Percentiles rank a stretch among this genome's conserved stretches.
Conservation (phyloP, 164 flowering plant genomes). For the Berberis thunbergii region DNA sequence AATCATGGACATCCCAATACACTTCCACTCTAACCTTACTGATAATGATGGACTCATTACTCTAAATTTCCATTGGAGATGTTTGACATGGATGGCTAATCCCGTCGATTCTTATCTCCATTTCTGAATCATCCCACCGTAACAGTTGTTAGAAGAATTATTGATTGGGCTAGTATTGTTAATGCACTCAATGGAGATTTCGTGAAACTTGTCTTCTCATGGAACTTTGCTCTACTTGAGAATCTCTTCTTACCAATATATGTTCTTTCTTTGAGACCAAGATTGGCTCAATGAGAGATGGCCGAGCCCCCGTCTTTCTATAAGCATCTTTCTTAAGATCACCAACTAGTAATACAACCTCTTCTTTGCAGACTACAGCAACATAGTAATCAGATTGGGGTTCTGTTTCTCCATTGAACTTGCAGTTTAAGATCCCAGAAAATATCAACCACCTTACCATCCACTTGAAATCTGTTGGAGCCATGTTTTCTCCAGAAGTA, state of each 20-base stretch:
- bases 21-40: conserved; percentile 49
- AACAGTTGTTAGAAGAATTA: conserved; percentile 6
- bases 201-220: conserved; percentile 46
- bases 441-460: conserved; percentile 34
- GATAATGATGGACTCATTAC: conserved; percentile 46
- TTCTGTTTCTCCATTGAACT: conserved; percentile 55
- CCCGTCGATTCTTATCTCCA: conserved; percentile 72
- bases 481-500: conserved; percentile 65
- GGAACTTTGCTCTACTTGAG: conserved; percentile 39
- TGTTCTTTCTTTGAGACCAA: conserved; percentile 57
- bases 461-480: conserved; percentile 37
- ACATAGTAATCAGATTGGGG: conserved; percentile 61
- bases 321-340: conserved; percentile 64
- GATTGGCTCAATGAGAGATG: conserved; percentile 45
- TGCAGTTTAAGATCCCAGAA: conserved; percentile 70
- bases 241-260: conserved; percentile 52
- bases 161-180: conserved; percentile 5
- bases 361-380: conserved; percentile 52
- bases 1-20: conserved; percentile 77
- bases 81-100: conserved; percentile 48
- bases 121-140: conserved; percentile 41
- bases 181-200: conserved; percentile 54
- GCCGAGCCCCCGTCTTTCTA: conserved; percentile 49
- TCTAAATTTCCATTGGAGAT: conserved; percentile 73
- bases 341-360: conserved; percentile 54